A percentile compares a stretch with the other conserved stretches of the same genome.
Conservation (phyloP, 108 stramenopile genomes). For the Skeletonema marinoi region DNA sequence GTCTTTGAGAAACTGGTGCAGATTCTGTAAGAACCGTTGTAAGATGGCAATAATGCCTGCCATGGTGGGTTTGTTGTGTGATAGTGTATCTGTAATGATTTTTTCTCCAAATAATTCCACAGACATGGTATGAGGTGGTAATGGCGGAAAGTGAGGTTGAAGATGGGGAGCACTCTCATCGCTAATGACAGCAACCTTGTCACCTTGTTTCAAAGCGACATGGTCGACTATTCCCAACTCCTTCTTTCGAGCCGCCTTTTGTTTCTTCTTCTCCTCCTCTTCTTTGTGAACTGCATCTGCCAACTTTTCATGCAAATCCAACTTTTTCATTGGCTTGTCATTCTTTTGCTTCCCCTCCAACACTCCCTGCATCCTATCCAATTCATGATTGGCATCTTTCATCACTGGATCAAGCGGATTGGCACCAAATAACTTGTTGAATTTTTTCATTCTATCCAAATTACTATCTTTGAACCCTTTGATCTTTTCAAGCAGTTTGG, state of each 20-base stretch:
- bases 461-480: conserved; percentile 16
- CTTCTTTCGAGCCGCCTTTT: conserved; percentile 1
- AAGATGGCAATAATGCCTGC: conserved; percentile 58
- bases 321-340: background rate
- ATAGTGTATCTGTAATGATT: conserved; percentile 19
- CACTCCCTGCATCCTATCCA: conserved; percentile 22
- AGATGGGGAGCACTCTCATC: conserved; percentile 20
- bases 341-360: conserved; percentile 20
- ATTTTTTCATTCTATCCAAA: conserved; percentile 3
- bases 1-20: conserved; percentile 48
- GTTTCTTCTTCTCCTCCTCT: background rate
- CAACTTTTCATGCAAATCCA: conserved; percentile 26
- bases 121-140: conserved; percentile 29
- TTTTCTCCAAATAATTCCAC: conserved; percentile 13
- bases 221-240: background rate
- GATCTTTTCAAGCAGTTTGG: conserved; percentile 13
- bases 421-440: conserved; percentile 9
- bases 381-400: conserved; percentile 17
- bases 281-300: conserved; percentile 11
- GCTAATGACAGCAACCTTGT: too few relatives aligned
- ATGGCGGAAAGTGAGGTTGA: conserved; percentile 24
- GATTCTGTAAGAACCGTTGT: conserved; percentile 45
- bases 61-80: conserved; percentile 52
- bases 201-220: background rate
- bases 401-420: conserved; percentile 24